Base-by-base conservation (phyloP, 805 yeast species). In the Priceomyces fermenticarens region DNA sequence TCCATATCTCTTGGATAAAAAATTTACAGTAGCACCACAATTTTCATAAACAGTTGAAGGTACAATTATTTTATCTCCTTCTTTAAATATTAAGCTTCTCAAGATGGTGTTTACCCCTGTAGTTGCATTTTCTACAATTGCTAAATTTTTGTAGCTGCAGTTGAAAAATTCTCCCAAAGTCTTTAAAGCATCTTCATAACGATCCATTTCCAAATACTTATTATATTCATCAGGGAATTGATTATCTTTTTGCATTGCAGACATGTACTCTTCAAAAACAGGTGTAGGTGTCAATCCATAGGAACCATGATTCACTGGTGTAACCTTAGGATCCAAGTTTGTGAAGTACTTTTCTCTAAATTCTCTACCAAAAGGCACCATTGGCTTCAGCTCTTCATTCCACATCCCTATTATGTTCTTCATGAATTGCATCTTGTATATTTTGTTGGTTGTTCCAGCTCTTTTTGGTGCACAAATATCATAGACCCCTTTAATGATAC, bases 281-380 rank as follows among this genome's bases (percentile, higher is more conserved):
- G 69, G 61, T 7, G 54, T 61, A 0, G 88, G 85, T 3, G 75
- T 65, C 1, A 73, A 61, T 1, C 88, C 89, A 52, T 59, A 83
- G 1, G 85, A 75, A 6, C 88, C 88, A 53, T 82, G 82, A 57
- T 83, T 83, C 34, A 81, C 72, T 11, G 77, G 75, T 3, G 57
- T 55, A 7, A 67, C 65, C 2, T 57, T 66, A 1, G 63, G 50
- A 26, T 62, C 73, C 10, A 79, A 62, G 11, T 56, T 49, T 1
- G 65, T 51, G 54, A 78, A 83, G 53, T 77, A 65, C 42, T 70
- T 58, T n/a, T 65, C 54, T 41, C 73, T 69, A 53, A 80, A 72
- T 9, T 58, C 51, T 42, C 67, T 70, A 4, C 87, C 86, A 51
- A 81, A 79, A 28, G 67, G 55, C 42, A 30, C 27, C 27, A 16